Percentiles rank a stretch among this genome's conserved stretches.
These are phyloP conservation scores for Bocquillonia castaneifolia DNA, from an alignment of 441 rosid species.

Conservation along the genomic window DNA sequence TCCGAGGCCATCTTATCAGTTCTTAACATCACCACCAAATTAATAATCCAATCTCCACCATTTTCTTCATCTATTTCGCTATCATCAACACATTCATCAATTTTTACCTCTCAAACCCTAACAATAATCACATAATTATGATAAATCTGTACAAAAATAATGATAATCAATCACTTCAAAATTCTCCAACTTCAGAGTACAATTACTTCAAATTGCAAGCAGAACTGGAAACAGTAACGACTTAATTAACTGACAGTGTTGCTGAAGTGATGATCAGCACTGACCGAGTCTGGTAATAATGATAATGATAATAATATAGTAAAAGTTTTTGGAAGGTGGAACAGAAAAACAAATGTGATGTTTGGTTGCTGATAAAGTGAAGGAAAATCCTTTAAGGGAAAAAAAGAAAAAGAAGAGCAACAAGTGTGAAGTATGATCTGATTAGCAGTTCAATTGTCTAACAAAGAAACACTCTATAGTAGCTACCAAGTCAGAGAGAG, in stretches of 20 bases:
- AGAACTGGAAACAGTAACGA: neutral
- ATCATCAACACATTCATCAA: slow-evolving; percentile 19
- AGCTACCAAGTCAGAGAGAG: no score
- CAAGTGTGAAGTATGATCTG: neutral
- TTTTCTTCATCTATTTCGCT: slow-evolving; percentile 29
- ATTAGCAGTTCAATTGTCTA: no score
- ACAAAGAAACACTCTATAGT: no score
- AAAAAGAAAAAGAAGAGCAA: neutral
- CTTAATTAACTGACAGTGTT: slow-evolving; percentile 4
- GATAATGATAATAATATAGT: no score
- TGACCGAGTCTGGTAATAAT: no score
- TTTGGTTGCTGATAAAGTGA: slow-evolving; percentile 23
- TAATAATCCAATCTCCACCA: slow-evolving; percentile 26
- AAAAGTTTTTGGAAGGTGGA: no score
- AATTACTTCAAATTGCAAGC: slow-evolving; percentile 18
- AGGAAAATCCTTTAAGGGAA: slow-evolving; percentile 33
- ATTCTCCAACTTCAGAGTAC: slow-evolving; percentile 31
- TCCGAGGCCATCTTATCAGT: slow-evolving; percentile 80
- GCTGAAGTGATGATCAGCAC: slow-evolving; percentile 4
- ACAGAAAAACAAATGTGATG: no score
- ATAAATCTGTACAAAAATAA: no score
- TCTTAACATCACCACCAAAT: slow-evolving; percentile 37
- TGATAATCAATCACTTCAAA: no score
- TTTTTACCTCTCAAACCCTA: slow-evolving; percentile 32
- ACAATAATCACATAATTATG: slow-evolving; percentile 13